Evolutionary conservation across 208 protist species (phyloP).

Genomic region (Crithidia bombi): DNA sequence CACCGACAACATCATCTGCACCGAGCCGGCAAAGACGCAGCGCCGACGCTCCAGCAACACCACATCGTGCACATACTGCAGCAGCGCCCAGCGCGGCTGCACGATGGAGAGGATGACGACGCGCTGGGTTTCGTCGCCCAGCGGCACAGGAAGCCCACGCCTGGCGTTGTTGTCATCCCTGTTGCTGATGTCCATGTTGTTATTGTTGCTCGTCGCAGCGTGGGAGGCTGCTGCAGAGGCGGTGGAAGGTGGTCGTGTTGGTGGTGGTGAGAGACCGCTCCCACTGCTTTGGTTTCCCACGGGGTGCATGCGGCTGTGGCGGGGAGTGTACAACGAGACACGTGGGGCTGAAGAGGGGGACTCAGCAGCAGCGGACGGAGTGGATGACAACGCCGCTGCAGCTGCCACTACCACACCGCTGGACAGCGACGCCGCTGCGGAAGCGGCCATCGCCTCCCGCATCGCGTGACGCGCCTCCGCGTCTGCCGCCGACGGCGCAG

Average conservation of each 20-base stretch:
- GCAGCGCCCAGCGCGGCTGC: conserved; percentile 66
- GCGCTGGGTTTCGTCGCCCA: conserved; percentile 25
- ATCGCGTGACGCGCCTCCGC: conserved; percentile 29
- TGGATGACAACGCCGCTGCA: conserved; percentile 1
- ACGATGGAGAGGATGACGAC: conserved; percentile 51
- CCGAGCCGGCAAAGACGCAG: conserved; percentile 50
- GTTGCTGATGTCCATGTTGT: no score
- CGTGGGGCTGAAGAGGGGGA: neutral
- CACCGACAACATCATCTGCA: conserved; percentile 40
- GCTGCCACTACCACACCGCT: neutral
- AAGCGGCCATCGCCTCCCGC: conserved; percentile 24
- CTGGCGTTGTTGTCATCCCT: neutral
- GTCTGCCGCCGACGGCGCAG: conserved; percentile 35
- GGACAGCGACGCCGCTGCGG: neutral
- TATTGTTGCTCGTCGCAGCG: neutral
- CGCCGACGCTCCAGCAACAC: conserved; percentile 50
- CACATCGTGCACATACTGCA: conserved; percentile 71
- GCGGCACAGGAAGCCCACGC: neutral
- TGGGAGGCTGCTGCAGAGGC: neutral
- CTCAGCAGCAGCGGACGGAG: neutral
- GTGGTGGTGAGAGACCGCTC: neutral
- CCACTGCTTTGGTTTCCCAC: neutral
- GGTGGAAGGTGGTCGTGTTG: neutral
- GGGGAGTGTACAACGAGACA: conserved; percentile 27
- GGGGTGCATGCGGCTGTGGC: conserved; percentile 17